These are phyloP conservation scores for Colletotrichum brevisporum DNA, from an alignment of 2,329 filamentous ascomycete species.

Conservation along the genomic window DNA sequence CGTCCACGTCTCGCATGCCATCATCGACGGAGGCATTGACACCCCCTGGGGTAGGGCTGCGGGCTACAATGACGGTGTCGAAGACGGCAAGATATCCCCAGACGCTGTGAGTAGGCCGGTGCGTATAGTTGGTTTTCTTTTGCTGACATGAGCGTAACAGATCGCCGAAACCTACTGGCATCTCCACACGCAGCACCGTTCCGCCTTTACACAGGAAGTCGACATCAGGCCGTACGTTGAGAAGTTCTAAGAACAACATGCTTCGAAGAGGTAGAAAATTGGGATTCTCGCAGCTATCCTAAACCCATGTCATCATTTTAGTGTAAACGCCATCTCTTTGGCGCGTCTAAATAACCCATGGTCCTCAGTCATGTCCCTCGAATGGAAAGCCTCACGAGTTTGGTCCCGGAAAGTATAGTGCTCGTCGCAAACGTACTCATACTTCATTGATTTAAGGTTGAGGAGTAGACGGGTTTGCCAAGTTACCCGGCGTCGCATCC, in stretches of 20 bases:
- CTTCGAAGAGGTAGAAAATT: not conserved
- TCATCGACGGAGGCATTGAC: conserved; percentile 90
- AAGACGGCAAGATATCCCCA: conserved; percentile 77
- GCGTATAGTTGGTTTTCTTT: conserved; percentile 27
- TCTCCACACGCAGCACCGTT: conserved; percentile 84
- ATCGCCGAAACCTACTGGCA: conserved; percentile 92
- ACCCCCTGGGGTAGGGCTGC: conserved; percentile 76
- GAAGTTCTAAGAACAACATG: conserved; percentile 69
- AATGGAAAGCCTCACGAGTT: conserved; percentile 30
- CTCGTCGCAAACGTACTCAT: conserved; percentile 41
- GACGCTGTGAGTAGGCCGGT: conserved; percentile 75
- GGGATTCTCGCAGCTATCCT: not conserved
- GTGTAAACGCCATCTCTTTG: not conserved
- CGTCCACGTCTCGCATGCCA: conserved; percentile 85
- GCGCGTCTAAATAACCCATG: conserved; percentile 10
- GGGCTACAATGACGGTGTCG: conserved; percentile 59
- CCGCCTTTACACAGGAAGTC: conserved; percentile 85
- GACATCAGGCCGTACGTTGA: conserved; percentile 86
- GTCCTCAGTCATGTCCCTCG: conserved; percentile 25
- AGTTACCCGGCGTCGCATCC: conserved; percentile 35
- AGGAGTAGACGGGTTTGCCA: conserved; percentile 40
- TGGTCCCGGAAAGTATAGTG: conserved; percentile 21
- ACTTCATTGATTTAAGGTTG: conserved; percentile 42
- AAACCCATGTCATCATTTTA: conserved; percentile 10
- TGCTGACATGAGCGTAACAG: conserved; percentile 55